These are phyloP conservation scores for Aegilops umbellulata DNA, from an alignment of 176 grass and related monocot genomes.

Conservation along the genomic window DNA sequence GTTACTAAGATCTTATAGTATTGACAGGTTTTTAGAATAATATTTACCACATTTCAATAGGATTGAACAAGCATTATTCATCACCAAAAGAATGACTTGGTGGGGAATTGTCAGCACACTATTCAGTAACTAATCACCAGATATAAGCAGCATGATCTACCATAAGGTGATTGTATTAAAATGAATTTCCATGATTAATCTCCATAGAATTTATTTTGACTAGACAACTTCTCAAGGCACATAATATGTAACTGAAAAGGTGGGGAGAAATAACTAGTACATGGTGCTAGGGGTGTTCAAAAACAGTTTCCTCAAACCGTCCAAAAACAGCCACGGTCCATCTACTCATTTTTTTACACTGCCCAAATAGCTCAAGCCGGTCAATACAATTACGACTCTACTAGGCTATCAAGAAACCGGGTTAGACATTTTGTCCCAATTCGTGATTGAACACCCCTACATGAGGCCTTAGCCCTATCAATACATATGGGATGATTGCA, in stretches of 20 bases:
- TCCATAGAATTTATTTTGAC: neutral
- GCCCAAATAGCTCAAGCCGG: neutral
- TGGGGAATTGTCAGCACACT: neutral
- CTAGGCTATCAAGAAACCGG: neutral
- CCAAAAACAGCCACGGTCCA: neutral
- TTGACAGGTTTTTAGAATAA: neutral
- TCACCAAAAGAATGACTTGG: neutral
- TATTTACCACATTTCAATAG: neutral
- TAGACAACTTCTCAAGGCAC: neutral
- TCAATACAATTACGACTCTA: neutral
- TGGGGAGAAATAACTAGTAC: neutral
- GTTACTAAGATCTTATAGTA: slow-evolving; percentile 9
- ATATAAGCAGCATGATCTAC: neutral
- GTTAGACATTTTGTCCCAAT: neutral
- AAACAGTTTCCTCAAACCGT: neutral
- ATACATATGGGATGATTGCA: neutral
- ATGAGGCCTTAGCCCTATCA: neutral
- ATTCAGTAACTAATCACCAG: neutral
- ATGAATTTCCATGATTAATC: neutral
- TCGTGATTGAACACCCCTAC: neutral
- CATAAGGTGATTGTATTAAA: neutral
- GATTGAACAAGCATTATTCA: neutral
- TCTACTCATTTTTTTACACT: neutral
- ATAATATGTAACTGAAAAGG: neutral
- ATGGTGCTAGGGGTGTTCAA: neutral